phyloP scores from a whole-genome alignment of 148 eudicot species.

The Fagopyrum homotropicum region DNA sequence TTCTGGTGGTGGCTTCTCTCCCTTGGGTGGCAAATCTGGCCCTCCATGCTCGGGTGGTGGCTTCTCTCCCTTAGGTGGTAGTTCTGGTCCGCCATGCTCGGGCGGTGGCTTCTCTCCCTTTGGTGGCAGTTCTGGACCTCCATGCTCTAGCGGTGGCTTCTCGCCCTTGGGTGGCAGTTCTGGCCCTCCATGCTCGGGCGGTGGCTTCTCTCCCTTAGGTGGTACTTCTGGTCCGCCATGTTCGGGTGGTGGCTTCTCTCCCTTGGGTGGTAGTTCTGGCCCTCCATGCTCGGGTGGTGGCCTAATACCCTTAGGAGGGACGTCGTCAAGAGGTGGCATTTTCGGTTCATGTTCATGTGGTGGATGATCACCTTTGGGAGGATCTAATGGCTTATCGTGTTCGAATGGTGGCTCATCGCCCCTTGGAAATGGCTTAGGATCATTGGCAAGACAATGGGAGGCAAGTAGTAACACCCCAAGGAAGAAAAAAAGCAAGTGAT shows the following conservation, averaged over 20 bases:
- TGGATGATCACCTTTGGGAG: neutral
- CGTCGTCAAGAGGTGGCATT: neutral
- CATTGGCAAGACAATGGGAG: conserved; percentile 10
- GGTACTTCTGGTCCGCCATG: neutral
- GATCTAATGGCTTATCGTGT: neutral
- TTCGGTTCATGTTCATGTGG: no score
- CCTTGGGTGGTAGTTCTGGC: neutral
- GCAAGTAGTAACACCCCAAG: conserved; percentile 15
- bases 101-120: conserved; percentile 16
- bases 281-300: neutral
- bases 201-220: neutral
- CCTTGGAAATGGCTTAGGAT: neutral
- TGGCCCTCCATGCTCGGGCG: neutral
- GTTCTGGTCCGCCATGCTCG: neutral
- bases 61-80: conserved; percentile 4
- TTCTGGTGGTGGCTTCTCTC: neutral
- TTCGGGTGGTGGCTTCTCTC: neutral
- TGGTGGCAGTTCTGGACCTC: neutral
- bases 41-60: conserved; percentile 8
- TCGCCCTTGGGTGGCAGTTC: neutral
- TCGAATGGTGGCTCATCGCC: neutral
- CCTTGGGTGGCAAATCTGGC: conserved; percentile 33
- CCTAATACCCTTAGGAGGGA: neutral
- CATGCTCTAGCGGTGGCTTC: neutral
- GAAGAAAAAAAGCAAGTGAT: conserved; percentile 13